Evolutionary conservation across 1,284 basidiomycete genomes (phyloP).

Genomic region (Grifola frondosa): DNA sequence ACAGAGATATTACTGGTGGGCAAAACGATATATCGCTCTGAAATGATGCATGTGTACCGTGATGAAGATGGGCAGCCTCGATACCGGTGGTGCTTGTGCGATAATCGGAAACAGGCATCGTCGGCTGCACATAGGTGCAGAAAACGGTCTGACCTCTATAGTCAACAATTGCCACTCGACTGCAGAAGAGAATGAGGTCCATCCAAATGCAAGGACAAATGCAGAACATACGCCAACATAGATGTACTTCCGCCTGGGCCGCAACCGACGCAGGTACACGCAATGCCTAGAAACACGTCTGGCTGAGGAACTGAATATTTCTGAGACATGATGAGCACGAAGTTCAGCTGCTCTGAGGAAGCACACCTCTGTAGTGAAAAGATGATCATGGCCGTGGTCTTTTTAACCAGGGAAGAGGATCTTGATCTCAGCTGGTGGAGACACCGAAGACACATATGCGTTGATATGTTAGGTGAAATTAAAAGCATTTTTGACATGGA

Average conservation of each 20-base stretch:
- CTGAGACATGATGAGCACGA: slow-evolving; percentile 27
- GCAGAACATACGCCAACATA: slow-evolving; percentile 66
- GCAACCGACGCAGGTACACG: slow-evolving; percentile 68
- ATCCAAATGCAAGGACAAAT: slow-evolving; percentile 5
- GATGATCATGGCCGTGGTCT: background rate
- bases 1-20: too few relatives aligned
- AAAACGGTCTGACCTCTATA: slow-evolving; percentile 57
- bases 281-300: slow-evolving; percentile 53
- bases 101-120: slow-evolving; percentile 71
- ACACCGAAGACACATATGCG: too few relatives aligned
- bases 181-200: slow-evolving; percentile 28
- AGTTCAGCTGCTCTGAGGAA: too few relatives aligned
- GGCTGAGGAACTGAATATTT: slow-evolving; percentile 35
- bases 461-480: too few relatives aligned
- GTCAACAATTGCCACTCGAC: slow-evolving; percentile 64
- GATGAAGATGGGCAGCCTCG: slow-evolving; percentile 47
- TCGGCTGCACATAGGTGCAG: slow-evolving; percentile 65
- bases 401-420: too few relatives aligned
- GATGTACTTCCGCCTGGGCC: slow-evolving; percentile 73
- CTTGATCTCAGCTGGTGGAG: too few relatives aligned
- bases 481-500: too few relatives aligned
- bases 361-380: background rate
- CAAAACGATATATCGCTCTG: too few relatives aligned
- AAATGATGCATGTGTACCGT: slow-evolving; percentile 20
- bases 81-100: slow-evolving; percentile 73